Evolutionary conservation across 352 stramenopile genomes (phyloP), one percentile per base, ranked within the genome.

Genomic region (Blastocystis sp.): DNA sequence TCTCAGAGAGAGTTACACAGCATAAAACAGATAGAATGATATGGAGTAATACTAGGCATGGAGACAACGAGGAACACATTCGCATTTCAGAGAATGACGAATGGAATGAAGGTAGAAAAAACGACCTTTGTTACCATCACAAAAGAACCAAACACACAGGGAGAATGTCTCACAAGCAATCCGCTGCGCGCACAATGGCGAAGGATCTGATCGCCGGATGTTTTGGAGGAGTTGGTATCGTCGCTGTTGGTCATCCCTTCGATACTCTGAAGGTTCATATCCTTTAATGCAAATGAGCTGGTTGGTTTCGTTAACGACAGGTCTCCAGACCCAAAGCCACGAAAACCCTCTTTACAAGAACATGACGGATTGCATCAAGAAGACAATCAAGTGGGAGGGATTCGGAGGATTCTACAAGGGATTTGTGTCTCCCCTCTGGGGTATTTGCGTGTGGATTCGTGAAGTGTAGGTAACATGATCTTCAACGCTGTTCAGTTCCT

Each of bases 401-500:
- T 9, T 84, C 18, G 34, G 36, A 34, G 73, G 73, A 54, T 64
- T 84, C 42, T 84, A 84, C 27, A 84, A 84, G 59, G 73, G 73
- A 42, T 84, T 69, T 42, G 48, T 73, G 3, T 84, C 73, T 84
- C 73, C 73, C 42, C 59, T 84, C 18, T 78, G 67, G 67, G 67
- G 67, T 78, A 61, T 0, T 40, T 0, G 38, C 38, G 21, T 8
- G 0, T 9, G 3, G 21, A n/a, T 32, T 9, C 24, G 11, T 78
- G 9, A 78, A 29, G 21, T 42, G 7, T 72, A 73, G 73, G 73
- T 40, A 69, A 84, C 29, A 84, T 84, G 54, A 21, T 84, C 7
- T 84, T 73, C 59, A 84, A 84, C 40, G 73, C 73, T 84, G 73
- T 84, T 1, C 73, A 84, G 38, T 84, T 84, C 73, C 49, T 84